A percentile compares a stretch with the other conserved stretches of the same genome.
Conservation (phyloP, 1,284 basidiomycete genomes). For the Pseudozyma thailandica region DNA sequence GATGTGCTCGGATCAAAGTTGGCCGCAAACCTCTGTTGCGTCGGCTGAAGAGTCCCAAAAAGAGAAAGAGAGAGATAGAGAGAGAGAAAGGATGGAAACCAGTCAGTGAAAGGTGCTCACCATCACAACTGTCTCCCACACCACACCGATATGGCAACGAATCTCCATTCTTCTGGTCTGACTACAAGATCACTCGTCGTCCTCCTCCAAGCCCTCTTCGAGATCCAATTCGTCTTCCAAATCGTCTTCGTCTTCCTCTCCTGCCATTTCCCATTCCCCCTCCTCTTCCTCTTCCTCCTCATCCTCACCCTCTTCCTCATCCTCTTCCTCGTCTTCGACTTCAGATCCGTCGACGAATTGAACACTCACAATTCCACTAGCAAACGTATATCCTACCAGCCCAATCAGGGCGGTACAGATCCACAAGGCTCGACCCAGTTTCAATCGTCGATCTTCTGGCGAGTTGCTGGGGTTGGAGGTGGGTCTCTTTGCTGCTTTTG, state of each 20-base stretch:
- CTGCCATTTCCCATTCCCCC: conserved; percentile 13
- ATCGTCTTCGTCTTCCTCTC: conserved; percentile 20
- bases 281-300: conserved; percentile 25
- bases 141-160: background rate
- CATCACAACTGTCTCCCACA: background rate
- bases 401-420: conserved; percentile 54
- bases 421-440: conserved; percentile 50
- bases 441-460: conserved; percentile 33
- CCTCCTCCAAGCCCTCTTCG: conserved; percentile 18
- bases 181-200: conserved; percentile 33
- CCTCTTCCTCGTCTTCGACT: conserved; percentile 20
- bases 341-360: conserved; percentile 29
- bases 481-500: no score
- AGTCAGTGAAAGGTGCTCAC: background rate
- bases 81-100: background rate
- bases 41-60: conserved; percentile 1
- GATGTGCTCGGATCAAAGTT: conserved; percentile 19
- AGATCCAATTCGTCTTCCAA: conserved; percentile 24
- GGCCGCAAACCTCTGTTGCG: background rate
- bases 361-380: conserved; percentile 59
- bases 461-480: conserved; percentile 4
- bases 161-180: no score
- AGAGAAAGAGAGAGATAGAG: background rate
- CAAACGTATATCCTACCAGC: conserved; percentile 53
- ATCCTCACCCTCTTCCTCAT: conserved; percentile 22